phyloP scores from a whole-genome alignment of 306 rosid genomes.

The Quercus bicolor region DNA sequence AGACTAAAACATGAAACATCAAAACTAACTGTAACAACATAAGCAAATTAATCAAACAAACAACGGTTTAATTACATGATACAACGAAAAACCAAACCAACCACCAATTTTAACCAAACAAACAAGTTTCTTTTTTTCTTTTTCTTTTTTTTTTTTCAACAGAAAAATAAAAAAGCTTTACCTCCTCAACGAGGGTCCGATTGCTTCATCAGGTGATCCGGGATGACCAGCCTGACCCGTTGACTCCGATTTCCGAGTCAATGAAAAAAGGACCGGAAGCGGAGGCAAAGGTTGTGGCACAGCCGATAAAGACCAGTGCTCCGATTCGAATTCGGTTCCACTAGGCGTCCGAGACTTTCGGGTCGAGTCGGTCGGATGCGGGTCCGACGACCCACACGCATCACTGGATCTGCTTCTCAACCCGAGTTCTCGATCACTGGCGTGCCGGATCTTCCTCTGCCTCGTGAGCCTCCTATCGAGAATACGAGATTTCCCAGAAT shows the following conservation, averaged over 20 bases:
- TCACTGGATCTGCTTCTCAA: slow-evolving; percentile 7
- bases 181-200: slow-evolving; percentile 35
- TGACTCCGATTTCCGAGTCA: slow-evolving; percentile 36
- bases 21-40: too few species aligned
- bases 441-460: slow-evolving; percentile 57
- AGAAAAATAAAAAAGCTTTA: slow-evolving; percentile 1
- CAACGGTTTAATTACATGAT: too few species aligned
- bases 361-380: slow-evolving; percentile 44
- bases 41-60: too few species aligned
- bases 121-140: too few species aligned
- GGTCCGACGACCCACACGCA: slow-evolving; percentile 24
- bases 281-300: slow-evolving; percentile 58
- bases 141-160: too few species aligned
- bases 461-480: slow-evolving; percentile 58
- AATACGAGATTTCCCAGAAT: slow-evolving; percentile 15
- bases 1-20: too few species aligned
- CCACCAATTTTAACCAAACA: too few species aligned
- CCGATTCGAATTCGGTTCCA: slow-evolving; percentile 4
- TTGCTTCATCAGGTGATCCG: slow-evolving; percentile 27
- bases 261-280: slow-evolving; percentile 52
- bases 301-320: slow-evolving; percentile 45
- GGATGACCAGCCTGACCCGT: slow-evolving; percentile 8
- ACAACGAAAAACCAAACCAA: too few species aligned
- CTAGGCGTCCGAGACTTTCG: slow-evolving; percentile 21
- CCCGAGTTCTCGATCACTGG: slow-evolving; percentile 35